Conservation (phyloP, 2,329 filamentous ascomycete genomes). For the Alternaria sp. region DNA sequence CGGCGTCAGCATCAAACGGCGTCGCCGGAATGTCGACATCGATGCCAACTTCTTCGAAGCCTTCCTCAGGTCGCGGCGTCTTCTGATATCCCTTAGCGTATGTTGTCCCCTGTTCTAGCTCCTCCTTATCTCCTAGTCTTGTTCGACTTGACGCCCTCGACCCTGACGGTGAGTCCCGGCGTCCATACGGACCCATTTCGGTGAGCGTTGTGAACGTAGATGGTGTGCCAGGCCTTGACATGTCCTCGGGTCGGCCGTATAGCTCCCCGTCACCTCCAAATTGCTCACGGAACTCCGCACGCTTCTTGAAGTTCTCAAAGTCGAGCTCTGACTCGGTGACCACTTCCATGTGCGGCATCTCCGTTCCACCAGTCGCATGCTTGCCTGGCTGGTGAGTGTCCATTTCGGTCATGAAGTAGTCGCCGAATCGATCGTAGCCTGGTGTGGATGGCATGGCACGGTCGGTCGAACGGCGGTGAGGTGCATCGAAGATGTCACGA, state of each 20-base stretch:
- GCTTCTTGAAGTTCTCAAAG: conserved; percentile 89
- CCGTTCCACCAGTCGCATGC: neutral
- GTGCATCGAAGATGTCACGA: conserved; percentile 33
- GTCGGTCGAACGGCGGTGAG: conserved; percentile 35
- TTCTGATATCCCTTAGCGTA: conserved; percentile 37
- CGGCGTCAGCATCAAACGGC: conserved; percentile 30
- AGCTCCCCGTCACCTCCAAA: conserved; percentile 73
- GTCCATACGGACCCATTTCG: conserved; percentile 22
- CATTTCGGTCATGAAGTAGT: conserved; percentile 83
- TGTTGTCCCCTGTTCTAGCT: conserved; percentile 28
- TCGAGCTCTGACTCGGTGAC: conserved; percentile 85
- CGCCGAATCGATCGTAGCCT: conserved; percentile 69
- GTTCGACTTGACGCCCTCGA: conserved; percentile 32
- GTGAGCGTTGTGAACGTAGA: conserved; percentile 38
- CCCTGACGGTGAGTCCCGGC: conserved; percentile 8
- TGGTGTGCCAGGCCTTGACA: conserved; percentile 46
- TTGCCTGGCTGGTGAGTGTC: conserved; percentile 61
- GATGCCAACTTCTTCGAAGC: conserved; percentile 27
- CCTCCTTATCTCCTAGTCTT: conserved; percentile 21
- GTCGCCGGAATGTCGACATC: conserved; percentile 29
- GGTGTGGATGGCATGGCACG: conserved; percentile 57
- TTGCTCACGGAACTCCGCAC: conserved; percentile 83
- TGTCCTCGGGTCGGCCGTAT: conserved; percentile 65
- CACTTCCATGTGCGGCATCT: conserved; percentile 74
- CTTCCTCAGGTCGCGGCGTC: conserved; percentile 18